Evolutionary conservation across 2,329 filamentous ascomycete genomes (phyloP).

Genomic region (Blastomyces parvus): DNA sequence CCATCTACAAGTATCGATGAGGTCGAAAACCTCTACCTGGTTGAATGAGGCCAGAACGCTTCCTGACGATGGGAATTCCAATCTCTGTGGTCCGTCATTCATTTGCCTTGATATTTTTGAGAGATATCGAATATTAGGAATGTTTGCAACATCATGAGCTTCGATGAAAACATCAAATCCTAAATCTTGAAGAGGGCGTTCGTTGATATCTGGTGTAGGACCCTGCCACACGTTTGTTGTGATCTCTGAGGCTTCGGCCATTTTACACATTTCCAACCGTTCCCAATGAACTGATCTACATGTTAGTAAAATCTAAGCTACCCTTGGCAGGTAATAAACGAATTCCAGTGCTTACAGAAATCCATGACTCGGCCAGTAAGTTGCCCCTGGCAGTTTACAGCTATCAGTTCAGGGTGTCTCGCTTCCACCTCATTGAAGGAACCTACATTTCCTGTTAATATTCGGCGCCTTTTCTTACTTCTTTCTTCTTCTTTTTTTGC

Average conservation of each 20-base stretch:
- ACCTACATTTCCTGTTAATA: conserved; percentile 36
- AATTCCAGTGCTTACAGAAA: conserved; percentile 49
- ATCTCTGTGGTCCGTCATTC: conserved; percentile 43
- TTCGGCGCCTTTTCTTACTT: neutral
- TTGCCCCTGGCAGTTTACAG: conserved; percentile 60
- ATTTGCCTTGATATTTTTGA: conserved; percentile 52
- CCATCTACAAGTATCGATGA: conserved; percentile 82
- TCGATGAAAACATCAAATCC: conserved; percentile 76
- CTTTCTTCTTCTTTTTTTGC: too few relatives aligned
- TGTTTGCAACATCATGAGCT: conserved; percentile 71
- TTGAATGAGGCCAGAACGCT: conserved; percentile 79
- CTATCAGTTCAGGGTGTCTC: conserved; percentile 59
- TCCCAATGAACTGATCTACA: conserved; percentile 59
- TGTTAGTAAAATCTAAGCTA: neutral
- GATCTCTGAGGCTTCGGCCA: conserved; percentile 85
- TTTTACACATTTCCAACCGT: conserved; percentile 80
- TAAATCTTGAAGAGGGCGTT: conserved; percentile 44
- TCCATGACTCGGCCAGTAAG: conserved; percentile 72
- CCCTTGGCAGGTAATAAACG: conserved; percentile 4
- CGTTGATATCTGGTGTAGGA: conserved; percentile 55
- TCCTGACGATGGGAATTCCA: conserved; percentile 91
- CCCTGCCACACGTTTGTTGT: conserved; percentile 84
- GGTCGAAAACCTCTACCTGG: conserved; percentile 69
- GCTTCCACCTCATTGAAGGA: conserved; percentile 64
- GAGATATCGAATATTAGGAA: conserved; percentile 61